Base-by-base conservation (phyloP, 1,284 basidiomycete species). In the Taiwanofungus camphoratus region DNA sequence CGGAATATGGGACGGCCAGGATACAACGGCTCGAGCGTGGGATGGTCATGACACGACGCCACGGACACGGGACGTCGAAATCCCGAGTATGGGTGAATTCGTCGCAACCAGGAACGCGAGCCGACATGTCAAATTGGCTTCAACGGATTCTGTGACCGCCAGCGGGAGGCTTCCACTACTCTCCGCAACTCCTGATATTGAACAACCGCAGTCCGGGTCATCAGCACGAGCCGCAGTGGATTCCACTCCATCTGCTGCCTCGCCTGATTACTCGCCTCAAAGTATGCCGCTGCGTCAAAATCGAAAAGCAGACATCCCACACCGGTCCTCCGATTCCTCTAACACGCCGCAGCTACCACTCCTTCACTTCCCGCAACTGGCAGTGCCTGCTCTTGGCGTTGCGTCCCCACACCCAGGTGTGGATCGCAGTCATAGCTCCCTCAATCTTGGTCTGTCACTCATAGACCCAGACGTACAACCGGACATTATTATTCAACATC, bases 401-500 rank as follows among this genome's bases (percentile, higher is more conserved):
- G n/a, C n/a, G n/a, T n/a, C n/a, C 8, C 24, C 15, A 30, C 18
- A 8, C n/a, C 23, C 15, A 12, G 16, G 18, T 13, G 13, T 20
- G 24, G 11, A 21, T 9, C 38, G 23, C 21, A 39, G 38, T 18
- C 11, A 19, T 6, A 21, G 6, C 36, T 39, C n/a, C 36, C 51
- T 36, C 16, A 43, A 22, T 49, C 41, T 26, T 44, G 51, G 41
- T 46, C 48, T 30, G 43, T 39, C 26, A 46, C 12, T 24, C 4
- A 19, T 45, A 2, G 41, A 57, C 44, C 46, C 47, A 3, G 53
- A 59, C 26, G 46, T 49, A 19, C 48, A 53, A 27, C 56, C 59
- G n/a, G 59, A 61, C 39, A 57, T 62, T 45, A 60, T 63, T 48
- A 58, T 62, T 23, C 62, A 64, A 37, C 61, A 62, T 39, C 53